These are phyloP conservation scores for Berberis vulgaris DNA, from an alignment of 164 flowering plant genomes.

Conservation along the genomic window DNA sequence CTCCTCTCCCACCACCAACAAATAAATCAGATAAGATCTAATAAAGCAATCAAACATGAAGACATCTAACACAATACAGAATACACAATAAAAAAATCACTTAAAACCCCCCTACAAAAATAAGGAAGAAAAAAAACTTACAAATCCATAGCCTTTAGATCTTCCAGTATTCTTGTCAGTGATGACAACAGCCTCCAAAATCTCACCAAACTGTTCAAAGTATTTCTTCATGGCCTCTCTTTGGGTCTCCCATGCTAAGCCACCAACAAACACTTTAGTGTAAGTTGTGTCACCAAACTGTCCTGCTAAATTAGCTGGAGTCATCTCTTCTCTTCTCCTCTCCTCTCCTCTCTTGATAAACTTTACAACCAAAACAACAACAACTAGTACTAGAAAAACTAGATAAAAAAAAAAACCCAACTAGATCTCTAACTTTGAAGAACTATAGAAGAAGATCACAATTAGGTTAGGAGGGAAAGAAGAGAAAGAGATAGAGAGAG, in stretches of 20 bases:
- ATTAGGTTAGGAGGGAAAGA: slow-evolving; percentile 1
- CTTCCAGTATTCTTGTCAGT: slow-evolving; percentile 85
- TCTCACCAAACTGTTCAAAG: slow-evolving; percentile 91
- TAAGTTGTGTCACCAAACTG: slow-evolving; percentile 90
- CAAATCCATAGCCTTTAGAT: slow-evolving; percentile 98
- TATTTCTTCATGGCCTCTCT: slow-evolving; percentile 82
- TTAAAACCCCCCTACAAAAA: not conserved
- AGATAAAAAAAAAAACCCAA: slow-evolving; percentile 9
- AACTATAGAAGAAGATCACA: not conserved
- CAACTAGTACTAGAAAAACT: no score
- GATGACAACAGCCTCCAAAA: slow-evolving; percentile 92
- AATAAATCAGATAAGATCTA: slow-evolving; percentile 2
- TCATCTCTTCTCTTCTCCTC: slow-evolving; percentile 17
- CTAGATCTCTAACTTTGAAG: slow-evolving; percentile 6
- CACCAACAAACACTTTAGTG: slow-evolving; percentile 95
- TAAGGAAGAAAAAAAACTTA: slow-evolving; percentile 22
- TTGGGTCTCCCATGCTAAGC: slow-evolving; percentile 95
- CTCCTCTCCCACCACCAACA: not conserved
- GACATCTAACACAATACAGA: no score
- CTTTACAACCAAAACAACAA: not conserved
- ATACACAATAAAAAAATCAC: not conserved
- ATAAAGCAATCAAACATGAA: not conserved
- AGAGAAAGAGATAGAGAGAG: not conserved
- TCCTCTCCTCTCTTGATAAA: not conserved
- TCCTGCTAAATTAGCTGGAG: slow-evolving; percentile 39